Conservation (phyloP, 306 rosid species). For the Gynostemma pentaphyllum region DNA sequence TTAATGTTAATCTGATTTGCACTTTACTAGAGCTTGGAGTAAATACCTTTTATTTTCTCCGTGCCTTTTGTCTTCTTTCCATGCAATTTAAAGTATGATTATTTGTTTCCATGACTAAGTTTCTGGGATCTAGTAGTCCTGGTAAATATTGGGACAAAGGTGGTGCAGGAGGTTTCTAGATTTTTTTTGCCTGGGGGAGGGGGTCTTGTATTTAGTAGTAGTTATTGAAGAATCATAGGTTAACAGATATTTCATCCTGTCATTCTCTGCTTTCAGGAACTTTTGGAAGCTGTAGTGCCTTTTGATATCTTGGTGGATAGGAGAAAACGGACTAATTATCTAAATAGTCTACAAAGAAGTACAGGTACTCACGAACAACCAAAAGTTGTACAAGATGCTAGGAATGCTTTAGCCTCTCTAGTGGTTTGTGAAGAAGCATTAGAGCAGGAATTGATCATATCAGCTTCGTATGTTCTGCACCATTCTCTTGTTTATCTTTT, state of each 20-base stretch:
- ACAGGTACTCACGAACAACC: constrained; percentile 36
- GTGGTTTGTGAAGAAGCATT: constrained; percentile 86
- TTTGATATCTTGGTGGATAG: constrained; percentile 79
- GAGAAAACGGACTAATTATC: constrained; percentile 55
- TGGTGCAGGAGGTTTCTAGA: neutral
- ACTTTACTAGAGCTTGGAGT: neutral
- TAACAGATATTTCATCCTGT: constrained; percentile 1
- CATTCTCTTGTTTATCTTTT: constrained; percentile 15
- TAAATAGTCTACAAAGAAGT: constrained; percentile 37
- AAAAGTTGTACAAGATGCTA: constrained; percentile 78
- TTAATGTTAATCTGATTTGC: neutral
- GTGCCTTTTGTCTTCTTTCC: neutral
- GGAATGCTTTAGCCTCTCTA: constrained; percentile 77
- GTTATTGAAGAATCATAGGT: constrained; percentile 11
- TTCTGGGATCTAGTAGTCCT: no score
- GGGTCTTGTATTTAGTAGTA: neutral
- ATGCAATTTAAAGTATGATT: neutral
- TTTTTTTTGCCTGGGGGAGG: neutral
- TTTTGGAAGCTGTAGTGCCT: constrained; percentile 86
- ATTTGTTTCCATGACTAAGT: neutral
- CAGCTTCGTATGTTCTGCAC: constrained; percentile 73
- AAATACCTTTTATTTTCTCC: neutral
- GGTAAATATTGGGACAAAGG: no score
- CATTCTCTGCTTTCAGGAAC: constrained; percentile 53
- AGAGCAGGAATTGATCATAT: constrained; percentile 74